Evolutionary conservation across 495 filamentous ascomycete genomes (phyloP).

Genomic region (Pyrenula aspistea): DNA sequence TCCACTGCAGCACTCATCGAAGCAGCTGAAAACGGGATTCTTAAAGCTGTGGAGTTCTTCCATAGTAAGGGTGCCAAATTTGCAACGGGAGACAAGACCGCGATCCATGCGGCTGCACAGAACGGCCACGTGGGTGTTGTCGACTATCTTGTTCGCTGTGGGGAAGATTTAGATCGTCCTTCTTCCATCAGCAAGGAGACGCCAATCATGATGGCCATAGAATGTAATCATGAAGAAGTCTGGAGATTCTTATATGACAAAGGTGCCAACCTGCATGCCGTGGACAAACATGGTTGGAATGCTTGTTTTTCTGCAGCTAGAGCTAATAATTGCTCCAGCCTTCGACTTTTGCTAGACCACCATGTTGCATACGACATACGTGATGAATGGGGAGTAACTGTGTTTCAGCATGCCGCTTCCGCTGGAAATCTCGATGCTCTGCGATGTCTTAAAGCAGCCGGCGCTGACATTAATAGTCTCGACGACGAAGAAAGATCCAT

Average conservation of each 20-base stretch:
- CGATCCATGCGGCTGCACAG: not conserved
- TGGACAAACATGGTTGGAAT: not conserved
- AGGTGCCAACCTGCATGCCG: not conserved
- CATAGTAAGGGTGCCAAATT: not conserved
- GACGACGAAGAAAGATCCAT: too few species aligned
- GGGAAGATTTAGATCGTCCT: not conserved
- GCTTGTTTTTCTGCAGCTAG: not conserved
- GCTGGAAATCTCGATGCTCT: not conserved
- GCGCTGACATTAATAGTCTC: not conserved
- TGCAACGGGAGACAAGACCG: not conserved
- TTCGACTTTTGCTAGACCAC: not conserved
- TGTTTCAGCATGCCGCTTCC: not conserved
- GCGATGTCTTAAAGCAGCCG: not conserved
- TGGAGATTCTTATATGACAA: not conserved
- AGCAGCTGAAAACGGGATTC: not conserved
- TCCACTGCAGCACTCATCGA: not conserved
- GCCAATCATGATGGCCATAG: not conserved
- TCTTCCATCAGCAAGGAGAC: not conserved
- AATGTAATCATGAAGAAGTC: not conserved
- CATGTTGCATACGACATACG: not conserved
- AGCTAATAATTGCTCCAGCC: not conserved
- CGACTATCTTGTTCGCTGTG: not conserved
- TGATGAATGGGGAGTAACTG: not conserved
- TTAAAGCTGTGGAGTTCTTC: not conserved
- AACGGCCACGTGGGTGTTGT: not conserved